These are phyloP conservation scores for Rhizopogon salebrosus DNA, from an alignment of 768 basidiomycete genomes.

Conservation along the genomic window DNA sequence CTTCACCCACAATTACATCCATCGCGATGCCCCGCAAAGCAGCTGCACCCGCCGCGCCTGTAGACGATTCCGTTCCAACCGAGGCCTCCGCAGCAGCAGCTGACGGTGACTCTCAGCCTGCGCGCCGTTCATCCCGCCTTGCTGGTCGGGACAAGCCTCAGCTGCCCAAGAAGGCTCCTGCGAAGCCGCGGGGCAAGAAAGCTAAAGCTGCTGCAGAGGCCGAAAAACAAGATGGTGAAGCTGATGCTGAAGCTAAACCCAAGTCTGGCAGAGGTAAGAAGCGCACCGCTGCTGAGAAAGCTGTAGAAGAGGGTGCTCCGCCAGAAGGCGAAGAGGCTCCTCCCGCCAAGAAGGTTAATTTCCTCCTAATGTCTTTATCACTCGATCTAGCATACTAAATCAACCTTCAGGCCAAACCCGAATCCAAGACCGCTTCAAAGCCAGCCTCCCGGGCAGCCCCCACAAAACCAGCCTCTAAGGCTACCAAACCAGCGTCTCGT, in stretches of 20 bases:
- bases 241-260: conserved; percentile 38
- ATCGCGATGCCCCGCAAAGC: conserved; percentile 67
- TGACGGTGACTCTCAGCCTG: conserved; percentile 32
- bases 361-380: conserved; percentile 4
- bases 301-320: conserved; percentile 29
- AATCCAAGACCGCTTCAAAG: conserved; percentile 28
- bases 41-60: conserved; percentile 37
- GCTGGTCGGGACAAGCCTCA: conserved; percentile 63
- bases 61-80: conserved; percentile 14
- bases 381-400: not conserved
- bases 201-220: conserved; percentile 26
- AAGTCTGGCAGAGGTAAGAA: conserved; percentile 52
- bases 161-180: conserved; percentile 50
- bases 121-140: conserved; percentile 72
- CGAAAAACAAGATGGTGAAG: conserved; percentile 39
- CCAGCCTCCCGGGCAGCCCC: conserved; percentile 31
- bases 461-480: conserved; percentile 39
- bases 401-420: conserved; percentile 32
- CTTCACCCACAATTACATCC: conserved; percentile 7
- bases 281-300: conserved; percentile 39
- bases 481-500: conserved; percentile 34
- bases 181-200: conserved; percentile 56
- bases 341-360: conserved; percentile 60
- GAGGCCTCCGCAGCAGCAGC: conserved; percentile 8
- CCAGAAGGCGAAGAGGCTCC: conserved; percentile 42